Base-by-base conservation (phyloP, 805 yeast genomes). In the Wickerhamiella cacticola region DNA sequence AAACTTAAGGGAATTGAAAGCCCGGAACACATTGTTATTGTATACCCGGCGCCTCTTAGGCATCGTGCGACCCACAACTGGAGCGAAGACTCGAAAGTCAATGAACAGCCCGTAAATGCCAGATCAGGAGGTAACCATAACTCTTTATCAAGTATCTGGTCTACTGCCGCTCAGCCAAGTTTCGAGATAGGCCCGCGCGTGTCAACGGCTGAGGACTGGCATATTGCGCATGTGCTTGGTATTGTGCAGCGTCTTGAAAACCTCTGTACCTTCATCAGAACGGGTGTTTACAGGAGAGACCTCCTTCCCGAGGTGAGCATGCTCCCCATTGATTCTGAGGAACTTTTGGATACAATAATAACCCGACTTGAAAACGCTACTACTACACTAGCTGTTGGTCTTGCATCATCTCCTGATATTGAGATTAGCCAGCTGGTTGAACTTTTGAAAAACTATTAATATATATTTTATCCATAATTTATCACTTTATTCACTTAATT, bases 1-100 rank as follows among this genome's bases (percentile, higher is more conserved):
- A 87, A 88, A 62, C 71, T 92, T 59, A 92, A 92, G 63, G 98
- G 98, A 16, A 72, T 92, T 15, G 98, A 92, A 72, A 80, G 87
- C 29, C 95, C 95, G 1, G 98, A 92, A 63, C 73, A 73, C 33
- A 80, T 92, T 13, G 83, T 94, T 21, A 69, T 86, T 41, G 76
- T 79, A 0, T 88, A 80, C 66, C 94, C 97, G 1, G 68, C 70
- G 48, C 68, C 70, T 23, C 66, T 88, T 48, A 71, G 71, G 3
- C 67, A 80, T 2, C 72, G 97, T 22, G 44, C 38, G 55, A 73
- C 49, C n/a, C 23, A 46, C 22, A 51, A 48, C 26, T 56, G 49
- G 45, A 45, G 31, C 50, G 61, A 8, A 23, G 29, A 45, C 21
- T 19, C 28, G 10, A 46, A 28, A 25, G 44, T 15, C 41, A 22